Evolutionary conservation across 176 grass and related monocot genomes (phyloP).

Genomic region (maize (Zea mays)): Zm-B73-REFERENCE-NAM-5.0 NC_050098.1:158571001-158571500

Average conservation of each 20-base stretch:
- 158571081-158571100: constrained; percentile 45
- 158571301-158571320: constrained; percentile 66
- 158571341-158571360: background rate
- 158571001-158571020: constrained; percentile 8
- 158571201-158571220: constrained; percentile 8
- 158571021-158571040: constrained; percentile 23
- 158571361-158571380: constrained; percentile 3
- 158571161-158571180: constrained; percentile 5
- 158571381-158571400: constrained; percentile 12
- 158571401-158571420: constrained; percentile 7
- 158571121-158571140: constrained; percentile 96
- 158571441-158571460: no score
- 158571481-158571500: no score
- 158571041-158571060: constrained; percentile 34
- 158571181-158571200: background rate
- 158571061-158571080: constrained; percentile 28
- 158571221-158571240: constrained; percentile 41
- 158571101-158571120: constrained; percentile 91
- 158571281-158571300: constrained; percentile 91
- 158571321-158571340: constrained; percentile 5
- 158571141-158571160: constrained; percentile 88
- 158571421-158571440: no score
- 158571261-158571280: constrained; percentile 84
- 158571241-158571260: constrained; percentile 96
- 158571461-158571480: no score